A percentile compares a stretch with the other conserved stretches of the same genome.
phyloP scores from a whole-genome alignment of 306 rosid species.

The Ormosia semicastrata region DNA sequence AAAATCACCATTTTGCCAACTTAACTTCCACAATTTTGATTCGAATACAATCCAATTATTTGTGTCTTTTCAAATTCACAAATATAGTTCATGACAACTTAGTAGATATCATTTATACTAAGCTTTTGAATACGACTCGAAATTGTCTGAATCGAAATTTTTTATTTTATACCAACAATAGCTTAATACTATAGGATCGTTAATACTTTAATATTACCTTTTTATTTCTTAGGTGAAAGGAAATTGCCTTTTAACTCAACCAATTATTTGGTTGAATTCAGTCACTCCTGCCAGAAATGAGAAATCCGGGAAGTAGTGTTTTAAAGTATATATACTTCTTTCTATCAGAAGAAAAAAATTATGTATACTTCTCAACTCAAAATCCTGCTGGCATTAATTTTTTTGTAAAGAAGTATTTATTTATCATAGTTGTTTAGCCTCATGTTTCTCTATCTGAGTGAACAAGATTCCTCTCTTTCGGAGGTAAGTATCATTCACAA shows the following conservation, averaged over 20 bases:
- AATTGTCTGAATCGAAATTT: no score
- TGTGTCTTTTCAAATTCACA: no score
- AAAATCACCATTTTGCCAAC: no score
- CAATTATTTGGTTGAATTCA: neutral
- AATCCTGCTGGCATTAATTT: neutral
- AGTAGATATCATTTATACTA: no score
- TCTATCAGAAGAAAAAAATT: neutral
- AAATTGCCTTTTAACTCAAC: neutral
- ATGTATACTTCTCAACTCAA: neutral
- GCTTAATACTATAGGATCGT: neutral
- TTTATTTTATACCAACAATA: no score
- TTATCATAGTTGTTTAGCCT: neutral
- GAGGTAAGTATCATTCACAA: conserved; percentile 4
- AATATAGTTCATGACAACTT: no score
- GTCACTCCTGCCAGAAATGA: neutral
- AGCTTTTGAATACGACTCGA: no score
- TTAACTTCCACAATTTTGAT: no score
- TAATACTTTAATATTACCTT: neutral
- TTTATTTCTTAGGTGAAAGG: neutral
- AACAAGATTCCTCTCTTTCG: neutral
- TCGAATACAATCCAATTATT: no score
- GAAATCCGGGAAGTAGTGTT: neutral
- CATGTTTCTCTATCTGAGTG: neutral
- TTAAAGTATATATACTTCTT: neutral
- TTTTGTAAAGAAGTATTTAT: neutral